Base-by-base conservation (phyloP, 2,329 filamentous ascomycete genomes). In the Phialocephala subalpina region DNA sequence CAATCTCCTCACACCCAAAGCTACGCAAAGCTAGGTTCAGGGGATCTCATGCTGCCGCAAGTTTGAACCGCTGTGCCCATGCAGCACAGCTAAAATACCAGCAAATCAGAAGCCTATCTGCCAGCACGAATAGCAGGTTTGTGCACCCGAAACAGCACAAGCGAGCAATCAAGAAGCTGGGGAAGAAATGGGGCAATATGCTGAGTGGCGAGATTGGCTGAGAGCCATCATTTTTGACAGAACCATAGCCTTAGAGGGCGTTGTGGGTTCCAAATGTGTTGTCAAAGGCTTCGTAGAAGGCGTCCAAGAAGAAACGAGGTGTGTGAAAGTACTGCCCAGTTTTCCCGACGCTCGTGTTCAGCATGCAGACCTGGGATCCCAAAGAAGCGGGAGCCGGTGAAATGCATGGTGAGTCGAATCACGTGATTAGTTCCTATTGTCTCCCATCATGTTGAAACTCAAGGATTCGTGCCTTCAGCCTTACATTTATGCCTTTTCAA, bases 81-180 rank as follows among this genome's bases (percentile, higher is more conserved):
- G 64, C 65, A 69, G 62, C 55, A 65, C 61, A 58, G 59, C 63
- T 58, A 64, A 57, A 55, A 66, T 42, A 61, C 58, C 62, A 68
- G 67, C 73, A 73, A 73, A 74, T 72, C 64, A 68, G 69, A 72
- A 52, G 57, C 27, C 60, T 60, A 64, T 69, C 67, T 69, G 47
- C 62, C 47, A 61, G 63, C 70, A 73, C 68, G 65, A 70, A 74
- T 64, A 64, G 56, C 65, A 63, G 64, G 60, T 69, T 71, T 68
- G 68, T 69, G 67, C 65, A 61, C 63, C 68, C 67, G 60, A 66
- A 69, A 65, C 58, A 65, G 64, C 62, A 65, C 58, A 65, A 67
- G 65, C 64, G 45, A 67, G 67, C 62, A 64, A 63, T 60, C 58
- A 62, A 53, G 58, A 67, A 64, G 62, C 59, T 64, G 63, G 67